Evolutionary conservation across 306 rosid genomes (phyloP).

Genomic region (Prunus mongolica): DNA sequence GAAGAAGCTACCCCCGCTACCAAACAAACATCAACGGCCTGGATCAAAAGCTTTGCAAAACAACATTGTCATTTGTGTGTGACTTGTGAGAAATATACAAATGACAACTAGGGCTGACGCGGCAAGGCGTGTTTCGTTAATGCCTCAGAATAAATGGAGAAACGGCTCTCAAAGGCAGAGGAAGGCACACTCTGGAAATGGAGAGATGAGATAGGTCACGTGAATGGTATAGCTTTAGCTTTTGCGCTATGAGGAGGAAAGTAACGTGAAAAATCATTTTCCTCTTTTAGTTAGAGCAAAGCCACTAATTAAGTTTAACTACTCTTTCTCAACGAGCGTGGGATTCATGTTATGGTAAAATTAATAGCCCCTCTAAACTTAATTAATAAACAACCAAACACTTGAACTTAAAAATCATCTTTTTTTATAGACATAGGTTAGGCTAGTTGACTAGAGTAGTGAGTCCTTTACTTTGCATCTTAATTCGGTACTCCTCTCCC

Average conservation of each 20-base stretch:
- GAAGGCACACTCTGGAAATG: neutral
- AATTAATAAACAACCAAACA: no score
- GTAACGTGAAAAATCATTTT: slow-evolving; percentile 5
- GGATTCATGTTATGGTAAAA: neutral
- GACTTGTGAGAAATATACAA: neutral
- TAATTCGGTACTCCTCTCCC: no score
- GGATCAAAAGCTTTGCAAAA: neutral
- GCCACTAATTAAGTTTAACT: neutral
- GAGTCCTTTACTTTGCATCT: no score
- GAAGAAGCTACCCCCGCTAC: no score
- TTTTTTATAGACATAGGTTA: fast-evolving
- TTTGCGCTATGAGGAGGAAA: neutral
- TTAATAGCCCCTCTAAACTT: no score
- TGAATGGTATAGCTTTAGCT: neutral
- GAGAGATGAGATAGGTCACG: neutral
- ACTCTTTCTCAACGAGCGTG: neutral
- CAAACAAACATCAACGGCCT: no score
- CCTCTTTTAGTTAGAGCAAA: neutral
- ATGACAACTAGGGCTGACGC: slow-evolving; percentile 18
- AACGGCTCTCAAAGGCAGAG: neutral
- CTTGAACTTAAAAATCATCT: no score
- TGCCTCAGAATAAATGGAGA: neutral
- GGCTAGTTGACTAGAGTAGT: no score
- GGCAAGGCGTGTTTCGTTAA: slow-evolving; percentile 20
- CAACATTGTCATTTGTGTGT: neutral